Evolutionary conservation across 208 protist genomes (phyloP).

Genomic region (Polymyxa betae): DNA sequence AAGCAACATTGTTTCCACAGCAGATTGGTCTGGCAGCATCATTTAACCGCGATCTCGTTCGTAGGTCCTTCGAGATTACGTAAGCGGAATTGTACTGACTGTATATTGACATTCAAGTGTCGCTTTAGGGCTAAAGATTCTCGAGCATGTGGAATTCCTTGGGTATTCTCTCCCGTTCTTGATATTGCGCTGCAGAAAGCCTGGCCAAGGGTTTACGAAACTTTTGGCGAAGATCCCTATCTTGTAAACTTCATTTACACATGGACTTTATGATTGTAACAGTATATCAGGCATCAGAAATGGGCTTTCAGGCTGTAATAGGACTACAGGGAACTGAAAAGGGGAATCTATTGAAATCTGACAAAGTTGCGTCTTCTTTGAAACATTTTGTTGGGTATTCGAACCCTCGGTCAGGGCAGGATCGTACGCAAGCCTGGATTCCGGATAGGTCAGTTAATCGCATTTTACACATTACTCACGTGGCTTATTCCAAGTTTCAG

Average conservation of each 20-base stretch:
- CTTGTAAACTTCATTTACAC: conserved; percentile 52
- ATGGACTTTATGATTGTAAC: conserved; percentile 57
- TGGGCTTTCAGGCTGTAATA: not conserved
- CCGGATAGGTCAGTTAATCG: conserved; percentile 31
- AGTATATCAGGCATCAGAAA: not conserved
- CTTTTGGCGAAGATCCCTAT: conserved; percentile 72
- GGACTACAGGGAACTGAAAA: not conserved
- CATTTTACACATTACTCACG: not conserved
- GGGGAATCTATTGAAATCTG: conserved; percentile 12
- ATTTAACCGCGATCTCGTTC: conserved; percentile 63
- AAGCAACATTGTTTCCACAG: conserved; percentile 71
- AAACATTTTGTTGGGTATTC: conserved; percentile 74
- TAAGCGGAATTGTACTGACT: not conserved
- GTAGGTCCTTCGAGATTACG: conserved; percentile 21
- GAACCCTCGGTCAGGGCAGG: conserved; percentile 63
- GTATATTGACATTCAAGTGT: not conserved
- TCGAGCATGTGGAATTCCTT: conserved; percentile 67
- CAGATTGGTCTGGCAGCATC: conserved; percentile 67
- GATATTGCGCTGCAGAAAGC: conserved; percentile 65
- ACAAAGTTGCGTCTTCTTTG: conserved; percentile 64
- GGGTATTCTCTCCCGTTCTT: conserved; percentile 71
- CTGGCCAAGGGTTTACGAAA: conserved; percentile 73
- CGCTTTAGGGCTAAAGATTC: conserved; percentile 67
- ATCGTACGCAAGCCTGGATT: conserved; percentile 65
- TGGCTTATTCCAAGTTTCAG: not conserved